Base-by-base conservation (phyloP, 2,329 filamentous ascomycete genomes). In the Mycosphaerella sp. region DNA sequence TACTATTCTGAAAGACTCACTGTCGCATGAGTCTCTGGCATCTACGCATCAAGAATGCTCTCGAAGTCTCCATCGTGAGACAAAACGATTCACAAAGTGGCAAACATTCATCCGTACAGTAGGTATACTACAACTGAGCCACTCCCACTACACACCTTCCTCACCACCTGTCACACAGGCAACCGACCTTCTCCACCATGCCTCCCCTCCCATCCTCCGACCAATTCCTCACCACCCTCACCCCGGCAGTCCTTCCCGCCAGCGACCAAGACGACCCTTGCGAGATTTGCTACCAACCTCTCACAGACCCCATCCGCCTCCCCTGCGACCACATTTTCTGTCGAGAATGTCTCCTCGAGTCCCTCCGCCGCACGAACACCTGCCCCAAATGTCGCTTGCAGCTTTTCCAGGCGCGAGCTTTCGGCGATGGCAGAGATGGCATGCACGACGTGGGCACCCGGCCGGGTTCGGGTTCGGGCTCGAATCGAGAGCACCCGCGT, bases 261-360 rank as follows among this genome's bases (percentile, higher is more conserved):
- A 8, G 37, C 10, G 10, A 12, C 37, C 14, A n/a, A n/a, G 25
- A 25, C 35, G 21, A n/a, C 12, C 12, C 21, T 2, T 41, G 45
- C 45, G 37, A 39, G 4, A 48, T 48, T 16, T 48, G 45, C 17
- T 39, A 41, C 3, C 21, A 32, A 7, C 5, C 27, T 2, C 17
- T 35, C 37, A 41, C 13, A 41, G 36, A 41, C 1, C 37, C 47
- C 2, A 35, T 50, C 30, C 10, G 41, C 27, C 40, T 44, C 4
- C 40, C 40, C 2, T 50, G 47, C 14, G 34, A 16, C 12, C 47
- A 50, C 41, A 32, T 21, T 14, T 50, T 37, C 4, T 50, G 47
- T 41, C 28, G 37, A 18, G 21, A 10, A 1, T 50, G 47, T 40
- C 32, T 50, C 25, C 4, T 13, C n/a, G 1, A 17, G 0, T 35